Base-by-base conservation (phyloP, 164 flowering plant genomes). In the Liriodendron chinense region DNA sequence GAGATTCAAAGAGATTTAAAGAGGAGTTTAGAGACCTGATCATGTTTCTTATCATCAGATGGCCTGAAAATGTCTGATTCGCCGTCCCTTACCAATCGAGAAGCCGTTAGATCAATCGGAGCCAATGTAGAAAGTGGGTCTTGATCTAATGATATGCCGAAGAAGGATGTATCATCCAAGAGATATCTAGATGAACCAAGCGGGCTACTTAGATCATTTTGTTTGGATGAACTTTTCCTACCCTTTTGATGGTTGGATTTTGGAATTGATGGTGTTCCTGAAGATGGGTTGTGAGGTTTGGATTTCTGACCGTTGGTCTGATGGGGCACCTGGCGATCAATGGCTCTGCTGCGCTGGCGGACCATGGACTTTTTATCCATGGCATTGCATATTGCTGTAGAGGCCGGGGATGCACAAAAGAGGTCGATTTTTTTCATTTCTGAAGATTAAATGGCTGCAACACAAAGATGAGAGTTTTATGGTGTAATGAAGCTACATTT, bases 351-450 rank as follows among this genome's bases (percentile, higher is more conserved):
- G 76, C 83, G 73, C 1, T 72, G 84, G 56, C 86, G 86, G 79
- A 86, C 83, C 80, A 86, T 82, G 74, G 90, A 78, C 26, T 85
- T 84, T 10, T 80, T 86, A 67, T 87, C 92, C 75, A 80, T 70
- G 2, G 59, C 59, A 2, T 87, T 79, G 72, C 92, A 89, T 76
- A 92, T 86, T 21, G 98, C 98, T 18, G 95, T 91, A 49, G 98
- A 92, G 50, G 96, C 91, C 43, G 88, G 92, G 34, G 98, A 87
- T 25, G 91, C 82, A 74, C 98, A 92, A 66, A 89, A 89, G 48
- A 92, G 57, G 61, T 92, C 92, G 57, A 90, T 80, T 78, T 88
- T 72, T 82, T 88, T 91, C 98, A 93, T 91, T 25, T 50, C 57
- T 47, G 6, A 7, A 7, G 71, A 67, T 26, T 21, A 12, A 47